These are phyloP conservation scores for Aspergillus japonicus DNA, from an alignment of 2,329 filamentous ascomycete species.

Conservation along the genomic window DNA sequence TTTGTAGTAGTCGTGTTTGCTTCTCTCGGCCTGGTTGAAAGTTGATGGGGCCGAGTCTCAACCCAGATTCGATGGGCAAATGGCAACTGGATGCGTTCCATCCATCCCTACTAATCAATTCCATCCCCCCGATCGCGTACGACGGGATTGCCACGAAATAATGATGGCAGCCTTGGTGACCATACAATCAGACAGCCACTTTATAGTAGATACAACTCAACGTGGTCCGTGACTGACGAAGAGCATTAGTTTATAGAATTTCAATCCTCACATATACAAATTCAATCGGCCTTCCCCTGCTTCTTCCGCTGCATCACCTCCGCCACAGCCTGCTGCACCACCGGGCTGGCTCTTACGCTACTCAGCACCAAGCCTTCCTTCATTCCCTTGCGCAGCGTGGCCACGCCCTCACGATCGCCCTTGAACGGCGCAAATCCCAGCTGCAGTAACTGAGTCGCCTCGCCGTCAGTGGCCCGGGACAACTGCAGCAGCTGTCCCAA, in stretches of 20 bases:
- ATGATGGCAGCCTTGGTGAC: background rate
- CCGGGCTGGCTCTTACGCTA: constrained; percentile 73
- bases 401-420: constrained; percentile 65
- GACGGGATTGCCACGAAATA: background rate
- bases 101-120: too few relatives aligned
- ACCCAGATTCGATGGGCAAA: too few relatives aligned
- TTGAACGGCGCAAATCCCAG: constrained; percentile 80
- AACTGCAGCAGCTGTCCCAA: constrained; percentile 66
- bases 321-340: constrained; percentile 77
- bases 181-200: background rate
- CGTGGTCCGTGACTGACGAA: background rate
- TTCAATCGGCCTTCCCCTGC: constrained; percentile 24
- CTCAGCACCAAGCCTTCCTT: constrained; percentile 88
- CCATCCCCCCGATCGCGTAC: too few relatives aligned
- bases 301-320: constrained; percentile 64
- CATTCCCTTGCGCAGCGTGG: constrained; percentile 67
- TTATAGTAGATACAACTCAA: too few relatives aligned
- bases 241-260: background rate
- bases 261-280: background rate
- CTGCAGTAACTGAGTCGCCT: constrained; percentile 68
- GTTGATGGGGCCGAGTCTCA: background rate
- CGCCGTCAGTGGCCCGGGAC: constrained; percentile 62
- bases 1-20: background rate
- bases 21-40: background rate
- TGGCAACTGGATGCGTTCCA: too few relatives aligned